Evolutionary conservation across 2,329 filamentous ascomycete genomes (phyloP).

Genomic region (Fusarium pininemorale): DNA sequence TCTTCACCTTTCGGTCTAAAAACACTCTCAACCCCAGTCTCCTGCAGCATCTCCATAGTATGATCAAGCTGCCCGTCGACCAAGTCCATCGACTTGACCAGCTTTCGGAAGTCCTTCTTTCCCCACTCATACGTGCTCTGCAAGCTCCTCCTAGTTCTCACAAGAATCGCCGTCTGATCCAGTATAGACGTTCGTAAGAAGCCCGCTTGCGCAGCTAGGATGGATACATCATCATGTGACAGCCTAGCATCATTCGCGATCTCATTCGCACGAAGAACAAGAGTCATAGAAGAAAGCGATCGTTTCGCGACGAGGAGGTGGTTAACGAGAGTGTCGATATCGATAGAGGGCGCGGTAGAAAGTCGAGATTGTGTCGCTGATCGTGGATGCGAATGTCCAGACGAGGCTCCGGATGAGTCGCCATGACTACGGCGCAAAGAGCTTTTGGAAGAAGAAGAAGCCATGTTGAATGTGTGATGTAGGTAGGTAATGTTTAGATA

Average conservation of each 20-base stretch:
- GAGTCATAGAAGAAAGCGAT: slow-evolving; percentile 82
- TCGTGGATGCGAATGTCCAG: slow-evolving; percentile 44
- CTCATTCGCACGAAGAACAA: slow-evolving; percentile 87
- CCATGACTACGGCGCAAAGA: slow-evolving; percentile 50
- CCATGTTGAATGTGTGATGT: slow-evolving; percentile 42
- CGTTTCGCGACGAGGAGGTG: slow-evolving; percentile 89
- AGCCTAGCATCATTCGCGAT: slow-evolving; percentile 80
- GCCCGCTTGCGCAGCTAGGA: slow-evolving; percentile 74
- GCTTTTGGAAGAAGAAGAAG: slow-evolving; percentile 45
- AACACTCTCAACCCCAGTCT: slow-evolving; percentile 70
- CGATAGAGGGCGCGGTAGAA: slow-evolving; percentile 39
- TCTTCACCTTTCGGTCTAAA: slow-evolving; percentile 69
- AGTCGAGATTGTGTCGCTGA: slow-evolving; percentile 43
- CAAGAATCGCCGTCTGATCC: slow-evolving; percentile 63
- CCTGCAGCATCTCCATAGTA: slow-evolving; percentile 72
- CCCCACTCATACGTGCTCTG: slow-evolving; percentile 66
- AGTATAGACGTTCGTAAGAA: slow-evolving; percentile 72
- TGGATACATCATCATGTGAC: slow-evolving; percentile 80
- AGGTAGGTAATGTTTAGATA: not conserved
- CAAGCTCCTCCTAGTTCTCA: slow-evolving; percentile 61
- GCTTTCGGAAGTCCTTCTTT: slow-evolving; percentile 67
- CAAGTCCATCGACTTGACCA: slow-evolving; percentile 72
- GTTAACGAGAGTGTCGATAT: slow-evolving; percentile 80
- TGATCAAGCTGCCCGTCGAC: slow-evolving; percentile 71
- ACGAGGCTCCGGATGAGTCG: slow-evolving; percentile 48